Percentiles rank a stretch among this genome's conserved stretches.
phyloP scores from a whole-genome alignment of 2,329 filamentous ascomycete genomes.

The Zalaria obscura region DNA sequence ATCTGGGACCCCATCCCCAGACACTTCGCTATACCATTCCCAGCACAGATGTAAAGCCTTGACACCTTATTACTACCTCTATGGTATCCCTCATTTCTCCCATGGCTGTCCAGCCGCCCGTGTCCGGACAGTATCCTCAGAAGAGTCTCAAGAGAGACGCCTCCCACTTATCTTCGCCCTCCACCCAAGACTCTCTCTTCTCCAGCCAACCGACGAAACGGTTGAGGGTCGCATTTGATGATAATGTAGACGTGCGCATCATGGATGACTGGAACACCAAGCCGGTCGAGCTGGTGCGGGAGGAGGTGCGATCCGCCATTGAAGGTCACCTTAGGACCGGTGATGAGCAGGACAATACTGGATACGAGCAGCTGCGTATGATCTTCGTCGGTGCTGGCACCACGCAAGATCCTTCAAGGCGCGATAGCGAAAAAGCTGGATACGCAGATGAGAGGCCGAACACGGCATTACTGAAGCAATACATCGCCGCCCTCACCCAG shows the following conservation, averaged over 20 bases:
- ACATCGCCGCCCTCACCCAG: slow-evolving; percentile 43
- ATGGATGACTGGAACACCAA: slow-evolving; percentile 35
- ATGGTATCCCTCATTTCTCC: not conserved
- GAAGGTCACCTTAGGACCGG: slow-evolving; percentile 18
- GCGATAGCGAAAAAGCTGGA: slow-evolving; percentile 11
- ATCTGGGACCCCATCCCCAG: no score
- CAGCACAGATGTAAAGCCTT: no score
- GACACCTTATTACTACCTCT: no score
- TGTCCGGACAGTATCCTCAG: slow-evolving; percentile 7
- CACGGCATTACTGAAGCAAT: slow-evolving; percentile 39
- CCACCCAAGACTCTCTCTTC: slow-evolving; percentile 17
- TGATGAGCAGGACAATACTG: slow-evolving; percentile 36
- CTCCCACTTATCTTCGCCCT: slow-evolving; percentile 20
- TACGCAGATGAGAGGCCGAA: slow-evolving; percentile 30
- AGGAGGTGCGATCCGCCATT: slow-evolving; percentile 44
- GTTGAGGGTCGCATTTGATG: slow-evolving; percentile 33
- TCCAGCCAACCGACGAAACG: slow-evolving; percentile 24
- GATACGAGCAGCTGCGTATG: slow-evolving; percentile 41
- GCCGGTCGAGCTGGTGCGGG: slow-evolving; percentile 41
- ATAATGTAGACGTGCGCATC: slow-evolving; percentile 31
- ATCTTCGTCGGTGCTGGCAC: slow-evolving; percentile 35
- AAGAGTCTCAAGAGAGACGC: slow-evolving; percentile 21
- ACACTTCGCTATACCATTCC: no score
- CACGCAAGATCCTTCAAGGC: slow-evolving; percentile 10
- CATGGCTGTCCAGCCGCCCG: not conserved